Evolutionary conservation across 2,329 filamentous ascomycete genomes (phyloP), one percentile per base, ranked within the genome.

Genomic region (Penicillium janthinellum): DNA sequence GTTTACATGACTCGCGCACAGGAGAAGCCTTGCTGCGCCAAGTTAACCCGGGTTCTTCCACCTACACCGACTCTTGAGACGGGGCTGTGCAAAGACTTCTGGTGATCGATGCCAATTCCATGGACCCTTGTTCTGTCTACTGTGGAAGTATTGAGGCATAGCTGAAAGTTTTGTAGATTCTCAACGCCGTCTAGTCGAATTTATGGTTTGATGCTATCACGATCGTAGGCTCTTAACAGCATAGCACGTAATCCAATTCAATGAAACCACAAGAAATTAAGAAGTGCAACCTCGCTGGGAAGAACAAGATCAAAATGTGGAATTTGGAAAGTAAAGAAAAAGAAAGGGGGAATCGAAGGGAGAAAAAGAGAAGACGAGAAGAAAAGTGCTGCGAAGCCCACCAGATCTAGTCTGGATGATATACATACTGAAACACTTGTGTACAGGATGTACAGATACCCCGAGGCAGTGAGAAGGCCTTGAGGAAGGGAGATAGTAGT

Each of bases 391-490:
- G 31, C 34, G 11, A 20, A 31, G 34, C 37, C 10, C 38, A 48
- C 25, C 45, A 42, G 17, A n/a, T 56, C 54, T 56, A 56, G 37
- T 35, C 38, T 56, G 37, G 22, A 25, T 31, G 38, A 31, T 35
- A 49, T 56, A 44, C 47, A 57, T 6, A 41, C 34, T 42, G 44
- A 42, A 14, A 56, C n/a, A 50, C 17, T 12, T 10, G 8, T 17
- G 25, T 31, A 15, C 45, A 56, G 54, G 35, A 48, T 56, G 54
- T 56, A 56, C 54, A 56, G 14, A 15, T 41, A 17, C n/a, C 28
- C 22, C 31, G 11, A 35, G n/a, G n/a, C 22, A 35, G 28, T 7
- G 10, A 49, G n/a, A 8, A 11, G 10, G 11, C 6, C 15, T 11
- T 11, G 12, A 35, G 10, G 20, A n/a, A 35, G n/a, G 31, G 14